phyloP scores from a whole-genome alignment of 2,329 filamentous ascomycete species.

The Geosmithia flava region DNA sequence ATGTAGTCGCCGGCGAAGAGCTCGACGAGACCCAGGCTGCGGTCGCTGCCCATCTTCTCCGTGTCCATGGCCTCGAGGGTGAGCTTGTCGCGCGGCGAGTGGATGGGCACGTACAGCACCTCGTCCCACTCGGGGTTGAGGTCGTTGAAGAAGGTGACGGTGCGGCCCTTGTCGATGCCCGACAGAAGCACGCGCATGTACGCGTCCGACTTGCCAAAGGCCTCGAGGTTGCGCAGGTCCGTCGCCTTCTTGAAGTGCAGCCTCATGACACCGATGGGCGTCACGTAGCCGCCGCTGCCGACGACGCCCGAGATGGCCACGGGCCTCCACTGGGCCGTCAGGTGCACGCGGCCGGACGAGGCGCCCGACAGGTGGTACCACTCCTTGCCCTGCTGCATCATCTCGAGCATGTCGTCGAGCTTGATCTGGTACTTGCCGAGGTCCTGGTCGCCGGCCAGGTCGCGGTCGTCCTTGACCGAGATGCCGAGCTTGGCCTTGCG shows the following conservation, averaged over 20 bases:
- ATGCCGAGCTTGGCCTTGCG: slow-evolving; percentile 83
- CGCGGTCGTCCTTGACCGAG: slow-evolving; percentile 90
- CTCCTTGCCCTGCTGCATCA: slow-evolving; percentile 85
- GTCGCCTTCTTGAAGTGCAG: slow-evolving; percentile 79
- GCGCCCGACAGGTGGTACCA: slow-evolving; percentile 85
- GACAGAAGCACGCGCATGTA: slow-evolving; percentile 84
- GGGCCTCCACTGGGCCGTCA: slow-evolving; percentile 90
- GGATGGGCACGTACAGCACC: slow-evolving; percentile 84
- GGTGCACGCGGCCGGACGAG: slow-evolving; percentile 75
- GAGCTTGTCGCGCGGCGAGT: slow-evolving; percentile 72
- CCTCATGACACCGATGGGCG: slow-evolving; percentile 89
- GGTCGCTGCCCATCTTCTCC: slow-evolving; percentile 83
- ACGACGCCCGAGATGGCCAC: slow-evolving; percentile 74
- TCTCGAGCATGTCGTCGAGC: slow-evolving; percentile 81
- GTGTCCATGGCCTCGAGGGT: slow-evolving; percentile 93
- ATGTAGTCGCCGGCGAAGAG: slow-evolving; percentile 70
- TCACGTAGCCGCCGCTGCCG: slow-evolving; percentile 79
- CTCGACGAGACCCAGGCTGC: slow-evolving; percentile 73
- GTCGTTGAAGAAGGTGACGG: slow-evolving; percentile 93
- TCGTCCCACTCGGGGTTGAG: slow-evolving; percentile 94
- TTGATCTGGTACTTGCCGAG: slow-evolving; percentile 92
- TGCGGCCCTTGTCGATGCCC: slow-evolving; percentile 80
- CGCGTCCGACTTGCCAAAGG: slow-evolving; percentile 92
- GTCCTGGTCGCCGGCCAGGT: slow-evolving; percentile 69
- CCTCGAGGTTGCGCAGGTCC: slow-evolving; percentile 83